phyloP scores from a whole-genome alignment of 768 basidiomycete genomes.

The Trametes coccinea region DNA sequence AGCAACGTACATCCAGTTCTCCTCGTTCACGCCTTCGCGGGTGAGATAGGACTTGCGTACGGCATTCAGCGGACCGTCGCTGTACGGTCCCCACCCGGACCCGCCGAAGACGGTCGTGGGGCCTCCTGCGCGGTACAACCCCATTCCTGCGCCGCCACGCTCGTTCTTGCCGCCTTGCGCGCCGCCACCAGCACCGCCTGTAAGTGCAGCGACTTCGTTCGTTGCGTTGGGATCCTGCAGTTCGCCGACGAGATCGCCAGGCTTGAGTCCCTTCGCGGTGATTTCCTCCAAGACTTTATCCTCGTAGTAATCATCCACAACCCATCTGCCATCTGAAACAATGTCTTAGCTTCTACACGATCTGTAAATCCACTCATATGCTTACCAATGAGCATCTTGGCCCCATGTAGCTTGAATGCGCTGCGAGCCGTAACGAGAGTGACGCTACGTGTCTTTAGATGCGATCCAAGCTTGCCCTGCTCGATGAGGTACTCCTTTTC shows the following conservation, averaged over 20 bases:
- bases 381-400: constrained; percentile 85
- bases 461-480: constrained; percentile 83
- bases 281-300: constrained; percentile 77
- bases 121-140: constrained; percentile 87
- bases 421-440: constrained; percentile 92
- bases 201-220: constrained; percentile 43
- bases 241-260: constrained; percentile 82
- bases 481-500: constrained; percentile 94
- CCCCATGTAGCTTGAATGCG: constrained; percentile 91
- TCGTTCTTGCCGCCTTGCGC: constrained; percentile 47
- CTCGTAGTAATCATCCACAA: constrained; percentile 96
- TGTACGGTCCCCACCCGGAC: constrained; percentile 83
- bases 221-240: constrained; percentile 69
- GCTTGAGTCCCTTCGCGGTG: constrained; percentile 75
- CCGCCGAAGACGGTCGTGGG: constrained; percentile 91
- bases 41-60: constrained; percentile 78
- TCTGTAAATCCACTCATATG: constrained; percentile 9
- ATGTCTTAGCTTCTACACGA: not conserved
- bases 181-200: constrained; percentile 34
- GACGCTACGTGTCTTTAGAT: constrained; percentile 87
- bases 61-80: constrained; percentile 82
- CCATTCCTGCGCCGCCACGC: constrained; percentile 52
- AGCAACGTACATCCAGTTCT: constrained; percentile 91
- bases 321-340: constrained; percentile 80
- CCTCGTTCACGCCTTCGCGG: constrained; percentile 78